phyloP scores from a whole-genome alignment of 805 yeast species.

The Hanseniaspora valbyensis region DNA sequence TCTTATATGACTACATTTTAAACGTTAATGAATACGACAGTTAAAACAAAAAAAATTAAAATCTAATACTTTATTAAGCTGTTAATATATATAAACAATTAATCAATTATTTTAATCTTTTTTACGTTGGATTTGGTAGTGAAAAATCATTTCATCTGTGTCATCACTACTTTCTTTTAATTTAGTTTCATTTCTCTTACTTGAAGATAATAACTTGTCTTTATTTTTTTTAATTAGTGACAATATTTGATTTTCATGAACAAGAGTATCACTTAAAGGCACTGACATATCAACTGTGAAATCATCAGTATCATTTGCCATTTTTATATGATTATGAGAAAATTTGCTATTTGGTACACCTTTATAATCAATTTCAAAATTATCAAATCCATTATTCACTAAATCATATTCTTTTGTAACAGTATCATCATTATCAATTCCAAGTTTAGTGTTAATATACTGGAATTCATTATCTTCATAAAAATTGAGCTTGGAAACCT shows the following conservation, averaged over 20 bases:
- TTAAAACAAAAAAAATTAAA: no score
- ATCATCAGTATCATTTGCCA: neutral
- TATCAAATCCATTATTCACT: neutral
- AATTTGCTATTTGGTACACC: neutral
- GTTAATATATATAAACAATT: no score
- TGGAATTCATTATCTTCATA: conserved; percentile 17
- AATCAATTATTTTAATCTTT: neutral
- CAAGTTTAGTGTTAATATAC: conserved; percentile 6
- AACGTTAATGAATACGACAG: conserved; percentile 24
- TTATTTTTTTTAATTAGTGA: neutral
- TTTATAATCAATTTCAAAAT: conserved; percentile 7
- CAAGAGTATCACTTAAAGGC: neutral
- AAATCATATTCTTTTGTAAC: neutral
- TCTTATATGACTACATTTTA: conserved; percentile 40
- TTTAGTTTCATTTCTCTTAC: no score
- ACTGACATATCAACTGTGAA: neutral
- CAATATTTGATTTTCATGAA: neutral
- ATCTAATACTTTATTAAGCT: no score
- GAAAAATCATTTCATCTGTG: conserved; percentile 7
- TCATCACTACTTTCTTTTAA: neutral
- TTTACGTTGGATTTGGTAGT: conserved; percentile 8
- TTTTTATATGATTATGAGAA: neutral
- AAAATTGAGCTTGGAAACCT: conserved; percentile 8
- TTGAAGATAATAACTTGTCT: no score
- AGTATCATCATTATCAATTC: neutral